A percentile compares a stretch with the other conserved stretches of the same genome.
These are phyloP conservation scores for Rhexocercosporidium sp. DNA, from an alignment of 2,329 filamentous ascomycete genomes.

Conservation along the genomic window DNA sequence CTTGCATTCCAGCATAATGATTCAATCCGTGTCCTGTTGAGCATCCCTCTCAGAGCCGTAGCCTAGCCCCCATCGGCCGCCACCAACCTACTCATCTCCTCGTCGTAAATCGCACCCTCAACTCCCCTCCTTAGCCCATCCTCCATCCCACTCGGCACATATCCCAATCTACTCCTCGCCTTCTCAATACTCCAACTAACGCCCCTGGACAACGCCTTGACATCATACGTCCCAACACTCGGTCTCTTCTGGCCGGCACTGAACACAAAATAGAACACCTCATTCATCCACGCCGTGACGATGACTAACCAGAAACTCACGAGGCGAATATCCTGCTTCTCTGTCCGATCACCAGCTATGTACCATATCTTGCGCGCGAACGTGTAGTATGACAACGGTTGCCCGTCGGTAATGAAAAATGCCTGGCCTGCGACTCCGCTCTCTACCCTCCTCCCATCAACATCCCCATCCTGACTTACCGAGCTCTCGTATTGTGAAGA, in stretches of 20 bases:
- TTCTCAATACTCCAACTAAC: constrained; percentile 9
- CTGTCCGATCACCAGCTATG: constrained; percentile 17
- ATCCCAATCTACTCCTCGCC: constrained; percentile 1
- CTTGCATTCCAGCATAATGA: no score
- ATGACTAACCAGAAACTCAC: constrained; percentile 11
- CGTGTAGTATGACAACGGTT: constrained; percentile 42
- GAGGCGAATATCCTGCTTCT: background rate
- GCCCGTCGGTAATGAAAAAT: constrained; percentile 46
- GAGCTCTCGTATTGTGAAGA: background rate
- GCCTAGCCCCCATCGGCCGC: background rate
- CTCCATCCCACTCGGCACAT: background rate
- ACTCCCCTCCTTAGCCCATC: constrained; percentile 4
- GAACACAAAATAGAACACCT: constrained; percentile 11
- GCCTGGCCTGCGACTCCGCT: constrained; percentile 41
- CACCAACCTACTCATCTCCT: constrained; percentile 12
- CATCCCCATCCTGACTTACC: background rate
- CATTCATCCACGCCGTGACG: constrained; percentile 14
- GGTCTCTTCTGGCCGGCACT: constrained; percentile 10
- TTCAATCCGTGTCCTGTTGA: no score
- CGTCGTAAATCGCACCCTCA: constrained; percentile 9
- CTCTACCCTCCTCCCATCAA: background rate
- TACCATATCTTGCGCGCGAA: constrained; percentile 26
- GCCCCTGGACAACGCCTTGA: background rate
- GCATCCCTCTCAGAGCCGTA: no score
- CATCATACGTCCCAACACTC: constrained; percentile 7